Base-by-base conservation (phyloP, 441 rosid genomes). In the Pelargonium fulgidum region DNA sequence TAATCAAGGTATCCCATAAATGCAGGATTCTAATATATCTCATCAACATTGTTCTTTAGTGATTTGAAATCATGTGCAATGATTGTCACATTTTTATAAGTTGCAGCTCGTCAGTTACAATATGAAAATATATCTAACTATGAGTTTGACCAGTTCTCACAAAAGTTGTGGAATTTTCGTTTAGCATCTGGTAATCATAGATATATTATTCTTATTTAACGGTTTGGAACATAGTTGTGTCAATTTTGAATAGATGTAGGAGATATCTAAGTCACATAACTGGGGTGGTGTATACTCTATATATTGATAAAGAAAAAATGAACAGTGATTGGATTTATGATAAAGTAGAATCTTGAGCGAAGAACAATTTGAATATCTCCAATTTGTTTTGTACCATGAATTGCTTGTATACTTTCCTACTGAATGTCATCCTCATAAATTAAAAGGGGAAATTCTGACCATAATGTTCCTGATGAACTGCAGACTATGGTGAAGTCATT, bases 401-500 rank as follows among this genome's bases (percentile, higher is more conserved):
- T 45, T 7, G 70, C 36, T 1, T 29, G 64, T 50, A 68, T 56
- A 56, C 10, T 50, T 70, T 70, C 39, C 26, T 47, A 39, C 52
- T 24, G 10, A 12, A 7, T 12, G 52, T 52, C 62, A 58, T 63
- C 4, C 14, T 45, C 52, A 44, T 66, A 24, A 73, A 14, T 19
- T 58, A 58, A 58, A 58, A 58, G 62, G 22, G 29, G 62, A 58
- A 65, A 54, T 66, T 24, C 73, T 82, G 65, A 82, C 76, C 36
- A 72, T 33, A 48, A 16, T 78, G 61, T 68, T 71, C 62, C 70
- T 72, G 66, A 48, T 73, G 67, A 45, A 56, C 69, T 74, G 62
- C 80, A 85, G 92, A 78, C 84, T 65, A 80, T 84, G 81, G 77
- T 76, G 56, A 84, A 85, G 63, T 84, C 93, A 26, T 83, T 88